phyloP scores from a whole-genome alignment of 768 basidiomycete species.

The Lentinula lateritia region DNA sequence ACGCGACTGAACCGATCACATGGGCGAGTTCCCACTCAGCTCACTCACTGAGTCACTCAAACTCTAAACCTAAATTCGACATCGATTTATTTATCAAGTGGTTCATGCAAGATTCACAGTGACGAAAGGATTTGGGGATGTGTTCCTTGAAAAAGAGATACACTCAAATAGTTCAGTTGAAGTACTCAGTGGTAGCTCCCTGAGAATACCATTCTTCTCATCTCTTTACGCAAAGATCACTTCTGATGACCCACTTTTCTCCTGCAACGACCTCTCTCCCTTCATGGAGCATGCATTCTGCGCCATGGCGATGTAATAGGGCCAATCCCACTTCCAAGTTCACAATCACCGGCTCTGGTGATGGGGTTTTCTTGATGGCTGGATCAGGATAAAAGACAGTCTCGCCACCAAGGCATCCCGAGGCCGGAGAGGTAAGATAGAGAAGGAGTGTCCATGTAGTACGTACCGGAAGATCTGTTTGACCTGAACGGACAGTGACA shows the following conservation, averaged over 20 bases:
- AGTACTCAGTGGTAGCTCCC: background rate
- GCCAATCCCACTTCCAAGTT: background rate
- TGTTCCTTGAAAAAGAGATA: too few relatives aligned
- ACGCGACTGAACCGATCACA: background rate
- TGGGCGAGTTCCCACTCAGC: background rate
- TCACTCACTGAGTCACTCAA: too few relatives aligned
- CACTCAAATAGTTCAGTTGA: too few relatives aligned
- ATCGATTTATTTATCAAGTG: too few relatives aligned
- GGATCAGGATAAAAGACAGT: conserved; percentile 4
- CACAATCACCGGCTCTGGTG: background rate
- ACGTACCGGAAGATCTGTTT: background rate
- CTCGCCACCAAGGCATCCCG: background rate
- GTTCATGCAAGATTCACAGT: too few relatives aligned
- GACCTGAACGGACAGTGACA: background rate
- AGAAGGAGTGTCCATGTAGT: conserved; percentile 1
- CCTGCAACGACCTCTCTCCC: background rate
- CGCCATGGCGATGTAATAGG: background rate
- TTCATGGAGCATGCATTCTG: conserved; percentile 4
- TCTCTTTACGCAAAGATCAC: background rate
- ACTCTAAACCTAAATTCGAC: too few relatives aligned
- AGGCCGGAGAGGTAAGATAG: background rate
- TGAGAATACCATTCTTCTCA: background rate
- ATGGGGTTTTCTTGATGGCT: background rate
- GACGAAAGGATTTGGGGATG: too few relatives aligned
- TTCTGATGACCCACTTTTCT: conserved; percentile 3